Evolutionary conservation across 371 early-diverging fungal species (phyloP), one percentile per base, ranked within the genome.

Genomic region (Zancudomyces culisetae): DNA sequence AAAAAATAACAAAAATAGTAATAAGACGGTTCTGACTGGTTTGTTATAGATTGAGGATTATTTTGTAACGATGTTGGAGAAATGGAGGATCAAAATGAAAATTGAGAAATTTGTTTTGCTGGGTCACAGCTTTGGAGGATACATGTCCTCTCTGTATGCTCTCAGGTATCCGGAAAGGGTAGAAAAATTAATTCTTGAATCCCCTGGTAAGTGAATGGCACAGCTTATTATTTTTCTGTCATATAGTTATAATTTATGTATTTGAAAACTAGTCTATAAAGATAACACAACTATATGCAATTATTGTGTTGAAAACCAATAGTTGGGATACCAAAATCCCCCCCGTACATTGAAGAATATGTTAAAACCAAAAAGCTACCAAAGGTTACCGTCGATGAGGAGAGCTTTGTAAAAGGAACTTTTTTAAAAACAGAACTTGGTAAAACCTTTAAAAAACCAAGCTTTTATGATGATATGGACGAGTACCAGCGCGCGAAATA

Each of bases 1-100:
- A n/a, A n/a, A n/a, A n/a, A n/a, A n/a, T n/a, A n/a, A n/a, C n/a
- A n/a, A n/a, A n/a, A n/a, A n/a, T n/a, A n/a, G n/a, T n/a, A n/a
- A n/a, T n/a, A n/a, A n/a, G n/a, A n/a, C n/a, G n/a, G n/a, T n/a
- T n/a, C n/a, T n/a, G n/a, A n/a, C n/a, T 30, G 22, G 18, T 52
- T 3, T 10, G n/a, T 27, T 24, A 22, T 28, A 29, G 26, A 80
- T 86, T 0, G 92, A 91, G 59, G 66, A 71, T 28, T 92, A 84
- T 60, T 96, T 93, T 73, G 78, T 96, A 30, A 83, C 87, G 39
- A 80, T 86, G 20, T 68, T 96, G 39, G 96, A 96, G 57, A 75
- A 78, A 50, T 92, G 94, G 96, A 76, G 94, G 27, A 57, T 77
- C 49, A 66, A 68, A 26, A 73, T 85, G 42, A 74, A 79, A 13